These are phyloP conservation scores for Citeromyces hawaiiensis DNA, from an alignment of 1,139 yeast genomes.

Conservation along the genomic window DNA sequence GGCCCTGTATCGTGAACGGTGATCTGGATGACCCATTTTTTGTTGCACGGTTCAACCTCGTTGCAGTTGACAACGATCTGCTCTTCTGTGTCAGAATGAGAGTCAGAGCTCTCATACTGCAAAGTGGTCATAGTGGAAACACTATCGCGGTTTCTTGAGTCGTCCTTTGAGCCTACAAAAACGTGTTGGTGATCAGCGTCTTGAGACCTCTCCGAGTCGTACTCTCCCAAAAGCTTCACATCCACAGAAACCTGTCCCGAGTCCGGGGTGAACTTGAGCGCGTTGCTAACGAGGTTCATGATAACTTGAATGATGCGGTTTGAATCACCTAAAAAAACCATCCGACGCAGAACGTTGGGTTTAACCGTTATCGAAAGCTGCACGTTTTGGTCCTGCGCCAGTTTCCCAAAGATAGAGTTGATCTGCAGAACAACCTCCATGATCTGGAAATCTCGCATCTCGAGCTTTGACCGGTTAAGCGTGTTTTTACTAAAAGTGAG, in stretches of 20 bases:
- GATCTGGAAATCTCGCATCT: conserved; percentile 60
- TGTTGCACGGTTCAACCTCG: conserved; percentile 21
- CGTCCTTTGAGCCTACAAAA: too few relatives aligned
- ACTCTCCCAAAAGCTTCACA: conserved; percentile 56
- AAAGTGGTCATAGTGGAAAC: not conserved
- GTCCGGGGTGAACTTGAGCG: conserved; percentile 78
- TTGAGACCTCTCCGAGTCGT: conserved; percentile 36
- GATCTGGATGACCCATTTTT: conserved; percentile 53
- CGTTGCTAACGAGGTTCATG: conserved; percentile 78
- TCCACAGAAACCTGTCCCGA: conserved; percentile 70
- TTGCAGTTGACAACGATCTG: not conserved
- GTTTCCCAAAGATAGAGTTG: conserved; percentile 74
- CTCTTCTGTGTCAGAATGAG: not conserved
- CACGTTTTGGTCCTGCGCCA: conserved; percentile 70
- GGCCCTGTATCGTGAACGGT: conserved; percentile 87
- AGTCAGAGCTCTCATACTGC: not conserved
- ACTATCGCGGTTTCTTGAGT: conserved; percentile 3
- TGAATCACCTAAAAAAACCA: conserved; percentile 72
- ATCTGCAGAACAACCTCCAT: conserved; percentile 69
- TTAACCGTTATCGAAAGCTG: conserved; percentile 38
- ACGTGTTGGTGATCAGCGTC: conserved; percentile 21
- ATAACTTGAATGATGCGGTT: conserved; percentile 79
- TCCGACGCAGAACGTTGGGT: conserved; percentile 48
- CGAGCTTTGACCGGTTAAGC: conserved; percentile 74
- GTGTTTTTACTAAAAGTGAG: conserved; percentile 85